Base-by-base conservation (phyloP, 805 yeast genomes). In the Saturnispora diversa region DNA sequence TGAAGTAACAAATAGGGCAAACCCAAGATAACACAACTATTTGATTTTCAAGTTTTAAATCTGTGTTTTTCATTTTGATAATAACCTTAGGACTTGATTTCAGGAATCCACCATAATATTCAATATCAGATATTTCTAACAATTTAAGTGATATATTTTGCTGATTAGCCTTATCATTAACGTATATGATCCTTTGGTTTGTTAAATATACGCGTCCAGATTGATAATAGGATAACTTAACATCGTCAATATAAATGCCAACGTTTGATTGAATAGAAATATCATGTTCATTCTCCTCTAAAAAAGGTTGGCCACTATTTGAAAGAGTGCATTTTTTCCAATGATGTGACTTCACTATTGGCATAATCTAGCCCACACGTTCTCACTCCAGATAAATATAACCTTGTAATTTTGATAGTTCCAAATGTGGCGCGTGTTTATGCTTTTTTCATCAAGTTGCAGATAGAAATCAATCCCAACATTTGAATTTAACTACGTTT, bases 1-100 rank as follows among this genome's bases (percentile, higher is more conserved):
- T 66, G 54, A 68, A 83, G n/a, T 76, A 75, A 59, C 98, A 90
- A 3, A 92, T 88, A n/a, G 82, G 80, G 57, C 98, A 90, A 1
- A 72, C 70, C 98, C 98, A 90, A 23, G 68, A 63, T 9, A 52
- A 13, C 16, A 52, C 48, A 39, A 24, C n/a, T 3, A 22, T 36
- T 27, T 19, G 7, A 15, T 28, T 23, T 7, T n/a, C 25, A 11
- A 12, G 16, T 24, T 20, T n/a, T 10, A 4, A 2, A 5, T 19
- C 21, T 9, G 25, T 9, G 3, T 26, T 35, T 31, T 43, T 46
- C 47, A 60, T 25, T 5, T 39, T 44, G 12, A 62, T 5, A 13
- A 54, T 74, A n/a, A 88, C 67, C 51, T 87, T 84, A 1, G 97
- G 86, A 10, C 92, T 82, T 5, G 87, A 73, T 46, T 79, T 75